These are phyloP conservation scores for Trichosporon coremiiforme DNA, from an alignment of 1,284 basidiomycete genomes.

Conservation along the genomic window DNA sequence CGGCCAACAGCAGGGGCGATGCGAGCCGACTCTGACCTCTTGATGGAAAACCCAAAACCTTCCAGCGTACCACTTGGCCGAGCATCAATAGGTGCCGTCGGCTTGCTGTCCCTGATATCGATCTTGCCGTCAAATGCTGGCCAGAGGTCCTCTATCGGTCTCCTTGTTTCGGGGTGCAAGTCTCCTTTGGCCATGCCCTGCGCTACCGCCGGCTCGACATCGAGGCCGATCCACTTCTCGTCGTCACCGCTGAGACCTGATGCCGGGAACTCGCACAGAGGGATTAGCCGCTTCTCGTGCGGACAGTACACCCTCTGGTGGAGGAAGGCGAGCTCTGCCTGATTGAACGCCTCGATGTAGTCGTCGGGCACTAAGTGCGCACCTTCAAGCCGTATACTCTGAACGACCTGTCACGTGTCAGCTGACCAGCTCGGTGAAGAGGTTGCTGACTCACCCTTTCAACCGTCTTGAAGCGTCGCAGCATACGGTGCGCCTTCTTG, in stretches of 20 bases:
- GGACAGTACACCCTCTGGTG: conserved; percentile 95
- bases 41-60: conserved; percentile 42
- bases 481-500: conserved; percentile 85
- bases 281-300: conserved; percentile 64
- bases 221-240: conserved; percentile 75
- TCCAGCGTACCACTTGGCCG: conserved; percentile 43
- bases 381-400: conserved; percentile 77
- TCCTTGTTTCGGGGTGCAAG: conserved; percentile 71
- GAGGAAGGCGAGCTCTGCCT: conserved; percentile 90
- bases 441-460: conserved; percentile 65
- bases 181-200: conserved; percentile 72
- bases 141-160: conserved; percentile 77
- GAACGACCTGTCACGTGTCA: conserved; percentile 60
- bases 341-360: conserved; percentile 68
- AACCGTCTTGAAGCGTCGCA: conserved; percentile 81
- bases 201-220: conserved; percentile 51
- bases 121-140: conserved; percentile 59
- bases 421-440: not conserved
- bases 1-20: conserved; percentile 37
- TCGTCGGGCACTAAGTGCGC: conserved; percentile 75
- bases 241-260: conserved; percentile 63
- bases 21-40: conserved; percentile 31
- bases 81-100: not conserved
- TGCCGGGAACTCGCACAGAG: conserved; percentile 65
- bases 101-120: not conserved